A percentile compares a stretch with the other conserved stretches of the same genome.
Evolutionary conservation across 345 rosid species (phyloP).

Genomic region (Clausena lansium): DNA sequence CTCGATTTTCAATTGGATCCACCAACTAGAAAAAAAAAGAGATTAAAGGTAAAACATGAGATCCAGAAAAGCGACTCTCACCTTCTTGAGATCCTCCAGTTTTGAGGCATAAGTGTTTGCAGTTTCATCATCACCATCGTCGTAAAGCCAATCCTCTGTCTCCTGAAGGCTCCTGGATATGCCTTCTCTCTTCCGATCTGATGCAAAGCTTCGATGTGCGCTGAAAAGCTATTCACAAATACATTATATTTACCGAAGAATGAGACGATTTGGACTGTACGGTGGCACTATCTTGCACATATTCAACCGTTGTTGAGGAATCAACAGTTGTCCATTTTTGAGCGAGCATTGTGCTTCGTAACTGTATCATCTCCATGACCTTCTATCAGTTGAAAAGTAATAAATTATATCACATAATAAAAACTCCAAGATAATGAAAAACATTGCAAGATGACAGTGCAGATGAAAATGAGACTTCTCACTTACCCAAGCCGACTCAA

Average conservation of each 20-base stretch:
- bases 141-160: slow-evolving; percentile 69
- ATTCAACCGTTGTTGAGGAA: slow-evolving; percentile 21
- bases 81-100: slow-evolving; percentile 48
- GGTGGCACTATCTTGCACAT: slow-evolving; percentile 25
- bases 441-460: not conserved
- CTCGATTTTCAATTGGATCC: slow-evolving; percentile 46
- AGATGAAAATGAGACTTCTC: not conserved
- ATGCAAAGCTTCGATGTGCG: slow-evolving; percentile 47
- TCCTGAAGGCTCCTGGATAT: slow-evolving; percentile 50
- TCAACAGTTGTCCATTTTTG: slow-evolving; percentile 23
- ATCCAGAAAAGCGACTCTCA: slow-evolving; percentile 10
- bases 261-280: slow-evolving; percentile 24
- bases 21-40: slow-evolving; percentile 32
- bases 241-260: slow-evolving; percentile 33
- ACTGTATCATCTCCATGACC: slow-evolving; percentile 26
- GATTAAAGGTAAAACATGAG: not conserved
- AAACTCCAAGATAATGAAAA: slow-evolving; percentile 1
- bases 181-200: slow-evolving; percentile 49
- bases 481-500: slow-evolving; percentile 49
- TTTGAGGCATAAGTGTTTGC: slow-evolving; percentile 42
- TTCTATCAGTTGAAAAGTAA: slow-evolving; percentile 42
- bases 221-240: slow-evolving; percentile 43
- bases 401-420: not conserved
- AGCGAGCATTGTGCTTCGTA: slow-evolving; percentile 9
- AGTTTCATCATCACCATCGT: slow-evolving; percentile 59